Evolutionary conservation across 345 rosid genomes (phyloP).

Genomic region (Corymbia maculata): DNA sequence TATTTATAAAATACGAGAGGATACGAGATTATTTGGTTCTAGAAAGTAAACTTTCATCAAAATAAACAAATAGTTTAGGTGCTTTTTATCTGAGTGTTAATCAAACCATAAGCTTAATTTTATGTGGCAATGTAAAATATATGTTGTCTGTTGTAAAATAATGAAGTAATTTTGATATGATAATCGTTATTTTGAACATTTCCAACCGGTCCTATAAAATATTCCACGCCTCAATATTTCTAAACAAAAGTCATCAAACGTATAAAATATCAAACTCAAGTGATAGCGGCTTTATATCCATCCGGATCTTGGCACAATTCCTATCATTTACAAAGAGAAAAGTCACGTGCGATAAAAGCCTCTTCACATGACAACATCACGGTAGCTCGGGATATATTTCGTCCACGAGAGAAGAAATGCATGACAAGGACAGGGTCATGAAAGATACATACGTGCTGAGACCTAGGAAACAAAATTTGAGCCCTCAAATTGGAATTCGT

Average conservation of each 20-base stretch:
- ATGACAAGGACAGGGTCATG: background rate
- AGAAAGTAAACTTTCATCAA: background rate
- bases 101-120: background rate
- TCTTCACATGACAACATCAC: background rate
- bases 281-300: background rate
- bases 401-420: rapidly evolving
- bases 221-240: too few relatives aligned
- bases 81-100: background rate
- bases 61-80: background rate
- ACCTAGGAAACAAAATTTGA: background rate
- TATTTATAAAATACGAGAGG: background rate
- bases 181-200: background rate
- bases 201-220: background rate
- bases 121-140: background rate
- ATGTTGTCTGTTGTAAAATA: background rate
- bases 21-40: rapidly evolving
- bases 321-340: background rate
- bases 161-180: background rate
- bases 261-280: background rate
- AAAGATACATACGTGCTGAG: background rate
- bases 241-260: background rate
- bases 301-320: background rate
- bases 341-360: background rate
- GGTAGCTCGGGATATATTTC: background rate
- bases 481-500: background rate